Base-by-base conservation (phyloP, 305 asterid genomes). In the Salvia sclarea region DNA sequence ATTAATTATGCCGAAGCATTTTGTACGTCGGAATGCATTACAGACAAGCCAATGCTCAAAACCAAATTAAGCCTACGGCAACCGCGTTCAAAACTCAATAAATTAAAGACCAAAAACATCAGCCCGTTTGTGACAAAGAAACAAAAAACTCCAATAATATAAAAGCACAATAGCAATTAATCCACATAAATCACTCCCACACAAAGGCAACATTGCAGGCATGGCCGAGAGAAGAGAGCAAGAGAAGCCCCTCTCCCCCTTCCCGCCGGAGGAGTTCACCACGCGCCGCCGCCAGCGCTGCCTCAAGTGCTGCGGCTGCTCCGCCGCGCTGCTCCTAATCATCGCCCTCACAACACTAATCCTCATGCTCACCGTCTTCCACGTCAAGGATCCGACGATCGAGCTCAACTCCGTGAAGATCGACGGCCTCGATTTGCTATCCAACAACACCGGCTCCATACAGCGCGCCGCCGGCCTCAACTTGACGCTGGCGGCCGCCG, bases 281-380 rank as follows among this genome's bases (percentile, higher is more conserved):
- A 58, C 50, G 5, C 41, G 8, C n/a, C 80, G 62, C 66, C 54
- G 16, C 49, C 60, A 50, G 4, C 76, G 31, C 5, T 76, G 76
- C 64, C 73, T 83, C 81, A 79, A 47, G 31, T 78, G 78, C 45
- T 72, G 87, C 50, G 93, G 86, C 55, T 82, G 83, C 81, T 38
- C 75, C 17, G 61, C 71, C 14, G 86, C 86, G 0, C 12, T 68
- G 3, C 2, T 75, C 3, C 24, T 84, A 21, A n/a, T 84, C 10
- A 70, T 70, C 4, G 65, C 25, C 0, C 33, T 61, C 68, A 48
- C 74, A 28, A 4, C 76, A 0, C 14, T 82, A 43, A 58, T 79
- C 18, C 83, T 87, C 5, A 72, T 58, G 47, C 57, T 81, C 73
- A 87, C 94, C 0, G 52, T 76, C 13, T 73, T 81, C 33, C 80